Evolutionary conservation across 352 stramenopile species (phyloP), one percentile per base, ranked within the genome.

Genomic region (Phytophthora meadii): DNA sequence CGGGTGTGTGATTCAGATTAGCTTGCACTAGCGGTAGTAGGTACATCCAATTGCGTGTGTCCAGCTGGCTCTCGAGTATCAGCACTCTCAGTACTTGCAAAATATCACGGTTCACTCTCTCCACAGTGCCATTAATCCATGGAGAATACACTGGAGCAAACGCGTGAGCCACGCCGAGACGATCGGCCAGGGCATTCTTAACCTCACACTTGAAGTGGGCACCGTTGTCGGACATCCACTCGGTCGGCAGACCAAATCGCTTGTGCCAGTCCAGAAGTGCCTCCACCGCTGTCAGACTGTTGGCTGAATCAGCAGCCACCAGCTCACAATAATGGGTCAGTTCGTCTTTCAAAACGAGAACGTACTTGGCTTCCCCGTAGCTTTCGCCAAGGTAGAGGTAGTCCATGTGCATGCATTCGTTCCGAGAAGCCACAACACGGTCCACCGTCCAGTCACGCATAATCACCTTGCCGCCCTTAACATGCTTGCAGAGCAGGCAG

Each of bases 401-500:
- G 15, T 59, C 52, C 6, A 59, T 40, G 14, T 50, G 24, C 5
- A 59, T n/a, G 9, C 10, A 17, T 12, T 41, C 36, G 10, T 41
- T 41, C 3, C 36, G 36, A 19, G n/a, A 42, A 32, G 45, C 12
- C 2, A 34, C 27, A 15, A 25, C 2, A n/a, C 17, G 12, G 10
- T 61, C 25, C 4, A 57, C 40, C 4, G 40, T 60, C 25, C 41
- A 60, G 34, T 53, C 36, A 6, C 42, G 7, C 9, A 53, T n/a
- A 9, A 61, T 52, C 11, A 68, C 1, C 2, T 3, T n/a, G 7
- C 32, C 60, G 14, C 51, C 52, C 36, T 57, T 68, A 7, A 55
- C 49, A 22, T 61, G 59, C 34, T 67, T 60, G 12, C 59, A 68
- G 1, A 67, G 12, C 1, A 67, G 55, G 11, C 50, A 61, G 2